Percentiles rank a stretch among this genome's conserved stretches.
Evolutionary conservation across 2,329 filamentous ascomycete species (phyloP).

Genomic region (Pseudopithomyces maydicus): DNA sequence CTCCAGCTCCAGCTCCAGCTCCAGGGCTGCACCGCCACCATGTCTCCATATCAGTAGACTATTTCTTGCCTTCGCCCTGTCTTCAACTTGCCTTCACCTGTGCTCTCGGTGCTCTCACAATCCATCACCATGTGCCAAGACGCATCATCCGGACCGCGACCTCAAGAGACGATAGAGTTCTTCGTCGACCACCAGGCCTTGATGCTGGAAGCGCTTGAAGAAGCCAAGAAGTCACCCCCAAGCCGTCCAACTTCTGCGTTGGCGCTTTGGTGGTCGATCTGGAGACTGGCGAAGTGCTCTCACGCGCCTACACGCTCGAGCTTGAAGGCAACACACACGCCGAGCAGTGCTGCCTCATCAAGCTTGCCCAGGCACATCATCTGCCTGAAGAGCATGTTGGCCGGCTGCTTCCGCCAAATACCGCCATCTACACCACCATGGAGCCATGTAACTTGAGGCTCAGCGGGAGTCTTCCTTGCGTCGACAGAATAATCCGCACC

Average conservation of each 20-base stretch:
- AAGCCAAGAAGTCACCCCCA: slow-evolving; percentile 82
- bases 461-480: slow-evolving; percentile 77
- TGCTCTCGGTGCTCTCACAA: slow-evolving; percentile 8
- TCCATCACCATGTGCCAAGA: slow-evolving; percentile 21
- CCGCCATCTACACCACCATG: slow-evolving; percentile 87
- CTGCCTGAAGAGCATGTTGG: slow-evolving; percentile 60
- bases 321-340: slow-evolving; percentile 93
- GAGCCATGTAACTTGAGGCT: slow-evolving; percentile 79
- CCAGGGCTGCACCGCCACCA: slow-evolving; percentile 15
- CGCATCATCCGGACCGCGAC: not conserved
- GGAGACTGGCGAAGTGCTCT: slow-evolving; percentile 64
- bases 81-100: slow-evolving; percentile 9
- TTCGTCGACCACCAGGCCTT: slow-evolving; percentile 48
- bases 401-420: slow-evolving; percentile 57
- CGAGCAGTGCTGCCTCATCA: slow-evolving; percentile 88
- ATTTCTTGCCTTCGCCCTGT: no score
- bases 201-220: slow-evolving; percentile 74
- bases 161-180: slow-evolving; percentile 16
- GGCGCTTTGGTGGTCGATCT: slow-evolving; percentile 81
- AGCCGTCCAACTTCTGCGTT: slow-evolving; percentile 90
- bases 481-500: slow-evolving; percentile 72
- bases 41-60: no score
- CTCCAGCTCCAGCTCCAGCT: no score
- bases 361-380: slow-evolving; percentile 57
- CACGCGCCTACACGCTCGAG: slow-evolving; percentile 90